These are phyloP conservation scores for Rosa lucieae DNA, from an alignment of 306 rosid species.

Conservation along the genomic window DNA sequence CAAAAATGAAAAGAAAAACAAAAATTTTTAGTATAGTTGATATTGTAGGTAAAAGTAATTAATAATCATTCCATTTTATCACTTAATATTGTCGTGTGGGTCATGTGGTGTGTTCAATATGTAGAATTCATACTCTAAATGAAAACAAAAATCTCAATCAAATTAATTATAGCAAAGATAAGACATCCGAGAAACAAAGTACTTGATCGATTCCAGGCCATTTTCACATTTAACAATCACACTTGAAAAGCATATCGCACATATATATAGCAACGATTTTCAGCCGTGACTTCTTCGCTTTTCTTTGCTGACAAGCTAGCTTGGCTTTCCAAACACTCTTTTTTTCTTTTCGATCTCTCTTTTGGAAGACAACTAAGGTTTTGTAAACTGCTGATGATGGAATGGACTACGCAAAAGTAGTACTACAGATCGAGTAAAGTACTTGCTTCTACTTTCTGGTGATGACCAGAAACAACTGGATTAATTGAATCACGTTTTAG, in stretches of 20 bases:
- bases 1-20: too few relatives aligned
- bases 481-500: constrained; percentile 40
- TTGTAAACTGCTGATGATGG: not conserved
- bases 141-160: too few relatives aligned
- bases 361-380: not conserved
- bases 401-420: not conserved
- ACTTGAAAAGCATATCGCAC: not conserved
- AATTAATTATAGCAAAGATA: too few relatives aligned
- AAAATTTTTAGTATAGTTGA: too few relatives aligned
- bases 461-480: constrained; percentile 19
- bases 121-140: too few relatives aligned
- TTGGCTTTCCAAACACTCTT: not conserved
- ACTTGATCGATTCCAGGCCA: not conserved
- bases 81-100: too few relatives aligned
- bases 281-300: not conserved
- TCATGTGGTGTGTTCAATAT: too few relatives aligned
- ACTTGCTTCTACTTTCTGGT: constrained; percentile 1
- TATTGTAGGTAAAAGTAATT: too few relatives aligned
- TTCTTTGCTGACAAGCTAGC: not conserved
- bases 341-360: not conserved
- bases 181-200: too few relatives aligned
- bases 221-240: not conserved
- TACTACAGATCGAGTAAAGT: not conserved
- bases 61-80: too few relatives aligned
- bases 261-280: not conserved